Evolutionary conservation across 805 yeast genomes (phyloP), one percentile per base, ranked within the genome.

Genomic region (Spathaspora gorwiae): DNA sequence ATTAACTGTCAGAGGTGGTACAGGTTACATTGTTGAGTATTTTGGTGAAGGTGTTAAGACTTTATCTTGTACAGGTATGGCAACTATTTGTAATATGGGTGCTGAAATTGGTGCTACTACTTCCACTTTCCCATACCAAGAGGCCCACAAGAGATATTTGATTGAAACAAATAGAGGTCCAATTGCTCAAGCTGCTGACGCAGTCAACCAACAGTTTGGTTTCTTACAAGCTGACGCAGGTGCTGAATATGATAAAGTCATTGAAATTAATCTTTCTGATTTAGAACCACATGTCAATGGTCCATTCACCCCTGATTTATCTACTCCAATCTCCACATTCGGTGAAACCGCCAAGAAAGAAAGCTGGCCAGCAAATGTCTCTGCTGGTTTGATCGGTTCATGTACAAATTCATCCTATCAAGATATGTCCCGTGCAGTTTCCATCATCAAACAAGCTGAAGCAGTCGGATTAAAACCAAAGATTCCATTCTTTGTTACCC

Each of bases 41-140:
- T 92, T 88, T 62, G 99, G 99, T 62, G 89, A 83, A 45, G 99
- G 99, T 73, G 95, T 90, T 39, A 75, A 83, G 50, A 73, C 85
- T 44, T 79, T 94, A 59, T 84, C 95, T 24, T 89, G 96, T 75
- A 94, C 99, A 32, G 99, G 99, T 74, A 94, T 94, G 99, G 99
- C 96, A 50, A 94, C 99, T 49, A 92, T 94, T 66, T 92, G 98
- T 79, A 94, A 94, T 71, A 94, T 94, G 99, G 99, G 99, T 65
- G 99, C 99, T 45, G 99, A 94, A 73, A 90, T 94, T 47, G 99
- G 99, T 69, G 99, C 99, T 37, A 94, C 99, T 34, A 94, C 99
- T 37, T 92, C 98, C 24, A 81, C 88, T 46, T 94, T 94, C 89
- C 99, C 99, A 51, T 92, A 83, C 79, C 90, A 85, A 59, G 80